These are phyloP conservation scores for Naganishia onofrii DNA, from an alignment of 768 basidiomycete genomes.

Conservation along the genomic window DNA sequence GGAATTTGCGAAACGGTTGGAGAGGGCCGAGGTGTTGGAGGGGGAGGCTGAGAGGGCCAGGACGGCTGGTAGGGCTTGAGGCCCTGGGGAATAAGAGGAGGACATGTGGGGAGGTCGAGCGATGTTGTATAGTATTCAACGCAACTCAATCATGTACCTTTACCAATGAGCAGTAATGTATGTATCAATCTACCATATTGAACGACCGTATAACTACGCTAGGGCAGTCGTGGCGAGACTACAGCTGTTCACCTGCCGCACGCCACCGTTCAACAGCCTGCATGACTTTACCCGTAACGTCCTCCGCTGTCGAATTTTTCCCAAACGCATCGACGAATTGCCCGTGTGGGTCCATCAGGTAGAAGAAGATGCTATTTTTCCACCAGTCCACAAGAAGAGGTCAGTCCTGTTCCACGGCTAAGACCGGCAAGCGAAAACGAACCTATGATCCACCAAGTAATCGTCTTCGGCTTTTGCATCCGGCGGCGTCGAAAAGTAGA, in stretches of 20 bases:
- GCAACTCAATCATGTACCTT: conserved; percentile 2
- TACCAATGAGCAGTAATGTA: neutral
- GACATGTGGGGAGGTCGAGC: neutral
- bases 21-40: conserved; percentile 45
- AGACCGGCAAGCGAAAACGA: neutral
- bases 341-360: conserved; percentile 93
- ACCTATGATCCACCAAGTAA: conserved; percentile 81
- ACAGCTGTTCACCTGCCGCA: conserved; percentile 35
- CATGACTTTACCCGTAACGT: conserved; percentile 58
- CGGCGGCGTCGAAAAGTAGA: conserved; percentile 92
- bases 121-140: neutral
- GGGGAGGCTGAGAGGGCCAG: conserved; percentile 39
- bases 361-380: conserved; percentile 77
- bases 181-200: neutral
- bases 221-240: neutral
- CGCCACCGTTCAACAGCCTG: conserved; percentile 54
- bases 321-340: conserved; percentile 96
- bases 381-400: no score
- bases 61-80: neutral
- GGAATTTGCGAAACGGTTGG: conserved; percentile 48
- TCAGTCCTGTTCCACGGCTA: no score
- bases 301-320: conserved; percentile 67
- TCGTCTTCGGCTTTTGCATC: conserved; percentile 75
- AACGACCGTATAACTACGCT: neutral
- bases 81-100: no score